These are phyloP conservation scores for Starmerella vaccinii DNA, from an alignment of 805 yeast genomes.

Conservation along the genomic window DNA sequence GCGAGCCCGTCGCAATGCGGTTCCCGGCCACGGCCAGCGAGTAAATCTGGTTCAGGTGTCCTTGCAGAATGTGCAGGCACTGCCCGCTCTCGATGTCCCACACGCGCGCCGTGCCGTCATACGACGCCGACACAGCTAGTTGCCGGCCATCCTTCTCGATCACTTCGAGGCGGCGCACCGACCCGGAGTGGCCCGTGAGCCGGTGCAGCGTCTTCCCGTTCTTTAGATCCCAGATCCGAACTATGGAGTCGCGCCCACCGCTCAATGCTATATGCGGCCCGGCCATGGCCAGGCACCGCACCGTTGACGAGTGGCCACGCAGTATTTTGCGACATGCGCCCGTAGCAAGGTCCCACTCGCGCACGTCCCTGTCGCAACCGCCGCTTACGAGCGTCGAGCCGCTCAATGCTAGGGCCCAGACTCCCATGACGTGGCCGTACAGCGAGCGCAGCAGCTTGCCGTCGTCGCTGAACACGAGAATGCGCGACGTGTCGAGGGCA, in stretches of 20 bases:
- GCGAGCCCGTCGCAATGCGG: constrained; percentile 81
- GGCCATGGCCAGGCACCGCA: constrained; percentile 72
- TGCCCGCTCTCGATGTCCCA: constrained; percentile 90
- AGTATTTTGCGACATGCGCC: constrained; percentile 80
- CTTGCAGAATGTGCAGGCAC: constrained; percentile 79
- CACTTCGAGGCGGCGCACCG: constrained; percentile 58
- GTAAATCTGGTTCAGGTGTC: constrained; percentile 79
- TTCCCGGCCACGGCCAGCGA: constrained; percentile 84
- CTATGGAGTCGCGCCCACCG: constrained; percentile 84
- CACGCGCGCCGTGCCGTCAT: constrained; percentile 80
- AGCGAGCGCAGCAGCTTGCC: constrained; percentile 61
- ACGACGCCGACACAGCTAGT: constrained; percentile 69
- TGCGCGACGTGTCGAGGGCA: constrained; percentile 37
- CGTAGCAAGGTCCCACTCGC: constrained; percentile 87
- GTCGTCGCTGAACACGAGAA: constrained; percentile 35
- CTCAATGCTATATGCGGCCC: constrained; percentile 68
- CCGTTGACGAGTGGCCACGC: constrained; percentile 88
- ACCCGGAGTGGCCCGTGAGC: constrained; percentile 57
- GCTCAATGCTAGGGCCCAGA: constrained; percentile 89
- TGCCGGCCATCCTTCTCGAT: constrained; percentile 35
- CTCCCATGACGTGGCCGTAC: constrained; percentile 96
- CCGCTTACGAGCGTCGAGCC: constrained; percentile 89
- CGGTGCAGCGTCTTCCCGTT: constrained; percentile 73
- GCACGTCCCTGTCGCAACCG: constrained; percentile 89
- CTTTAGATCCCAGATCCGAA: constrained; percentile 91